Percentiles rank a stretch among this genome's conserved stretches.
Evolutionary conservation across 192 early-diverging fungal species (phyloP).

Genomic region (Phycomyces blakesleeanus): DNA sequence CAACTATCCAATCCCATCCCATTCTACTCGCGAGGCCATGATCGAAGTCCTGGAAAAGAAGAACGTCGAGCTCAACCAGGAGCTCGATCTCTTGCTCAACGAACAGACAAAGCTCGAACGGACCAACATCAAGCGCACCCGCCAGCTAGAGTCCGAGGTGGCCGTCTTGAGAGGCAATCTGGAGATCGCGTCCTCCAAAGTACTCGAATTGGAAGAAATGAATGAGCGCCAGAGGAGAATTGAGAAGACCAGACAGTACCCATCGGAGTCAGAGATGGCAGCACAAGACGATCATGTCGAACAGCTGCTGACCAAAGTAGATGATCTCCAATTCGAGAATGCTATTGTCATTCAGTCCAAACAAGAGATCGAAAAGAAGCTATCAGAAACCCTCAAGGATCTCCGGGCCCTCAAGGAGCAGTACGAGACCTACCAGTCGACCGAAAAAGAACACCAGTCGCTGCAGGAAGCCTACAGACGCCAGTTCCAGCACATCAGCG

Average conservation of each 20-base stretch:
- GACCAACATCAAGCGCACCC: conserved; percentile 12
- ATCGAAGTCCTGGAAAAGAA: conserved; percentile 30
- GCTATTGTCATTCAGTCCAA: conserved; percentile 26
- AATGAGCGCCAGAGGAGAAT: conserved; percentile 8
- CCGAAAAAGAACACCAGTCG: conserved; percentile 25
- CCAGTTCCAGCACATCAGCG: conserved; percentile 31
- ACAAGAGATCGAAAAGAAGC: conserved; percentile 30
- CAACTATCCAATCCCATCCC: background rate
- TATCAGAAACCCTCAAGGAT: conserved; percentile 26
- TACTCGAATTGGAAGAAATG: conserved; percentile 29
- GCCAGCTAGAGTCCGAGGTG: conserved; percentile 20
- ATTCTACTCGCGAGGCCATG: conserved; percentile 21
- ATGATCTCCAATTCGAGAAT: conserved; percentile 30
- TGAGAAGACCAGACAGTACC: background rate
- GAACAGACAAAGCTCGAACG: conserved; percentile 9
- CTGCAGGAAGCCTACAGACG: conserved; percentile 31
- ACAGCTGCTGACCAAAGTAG: conserved; percentile 26
- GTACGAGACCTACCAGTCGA: conserved; percentile 31
- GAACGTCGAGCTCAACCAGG: conserved; percentile 15
- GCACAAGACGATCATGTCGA: conserved; percentile 24
- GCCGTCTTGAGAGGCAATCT: conserved; percentile 15
- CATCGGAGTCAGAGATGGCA: background rate
- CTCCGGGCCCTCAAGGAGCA: conserved; percentile 30
- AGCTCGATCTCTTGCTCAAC: conserved; percentile 15
- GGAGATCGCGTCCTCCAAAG: conserved; percentile 29